Conservation (phyloP, 345 rosid species). For the Salix koriyanagi region DNA sequence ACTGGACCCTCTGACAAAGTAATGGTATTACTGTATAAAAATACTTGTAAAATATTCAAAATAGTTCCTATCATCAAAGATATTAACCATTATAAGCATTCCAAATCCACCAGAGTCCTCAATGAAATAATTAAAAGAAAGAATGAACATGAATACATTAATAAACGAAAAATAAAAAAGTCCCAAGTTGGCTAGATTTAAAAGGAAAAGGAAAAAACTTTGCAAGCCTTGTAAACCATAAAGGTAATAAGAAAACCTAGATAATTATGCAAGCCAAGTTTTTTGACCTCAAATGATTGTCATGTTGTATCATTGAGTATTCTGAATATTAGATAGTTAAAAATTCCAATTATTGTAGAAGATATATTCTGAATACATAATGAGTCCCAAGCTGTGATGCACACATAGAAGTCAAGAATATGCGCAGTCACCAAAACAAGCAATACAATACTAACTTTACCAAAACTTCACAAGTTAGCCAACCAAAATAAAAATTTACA, state of each 20-base stretch:
- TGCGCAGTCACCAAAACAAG: neutral
- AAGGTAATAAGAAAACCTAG: too few relatives aligned
- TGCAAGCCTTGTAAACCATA: neutral
- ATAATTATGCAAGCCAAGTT: too few relatives aligned
- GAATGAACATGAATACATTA: neutral
- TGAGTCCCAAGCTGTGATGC: too few relatives aligned
- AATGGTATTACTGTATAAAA: slow-evolving; percentile 13
- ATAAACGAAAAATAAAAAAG: neutral
- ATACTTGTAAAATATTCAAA: slow-evolving; percentile 2
- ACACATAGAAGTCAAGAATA: too few relatives aligned
- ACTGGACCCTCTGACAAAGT: slow-evolving; percentile 62
- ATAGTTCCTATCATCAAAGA: neutral
- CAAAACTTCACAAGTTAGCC: neutral
- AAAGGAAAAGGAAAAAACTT: neutral
- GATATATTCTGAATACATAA: too few relatives aligned
- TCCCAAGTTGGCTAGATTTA: neutral
- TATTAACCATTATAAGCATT: neutral
- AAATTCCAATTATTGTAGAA: too few relatives aligned
- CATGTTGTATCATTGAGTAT: too few relatives aligned
- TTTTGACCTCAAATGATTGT: too few relatives aligned
- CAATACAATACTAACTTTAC: neutral
- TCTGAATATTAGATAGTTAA: too few relatives aligned
- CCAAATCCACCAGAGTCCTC: neutral
- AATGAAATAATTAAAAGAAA: too few relatives aligned
- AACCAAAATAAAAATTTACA: neutral